phyloP scores from a whole-genome alignment of 768 basidiomycete genomes.

The Hygrocybe coccinea region DNA sequence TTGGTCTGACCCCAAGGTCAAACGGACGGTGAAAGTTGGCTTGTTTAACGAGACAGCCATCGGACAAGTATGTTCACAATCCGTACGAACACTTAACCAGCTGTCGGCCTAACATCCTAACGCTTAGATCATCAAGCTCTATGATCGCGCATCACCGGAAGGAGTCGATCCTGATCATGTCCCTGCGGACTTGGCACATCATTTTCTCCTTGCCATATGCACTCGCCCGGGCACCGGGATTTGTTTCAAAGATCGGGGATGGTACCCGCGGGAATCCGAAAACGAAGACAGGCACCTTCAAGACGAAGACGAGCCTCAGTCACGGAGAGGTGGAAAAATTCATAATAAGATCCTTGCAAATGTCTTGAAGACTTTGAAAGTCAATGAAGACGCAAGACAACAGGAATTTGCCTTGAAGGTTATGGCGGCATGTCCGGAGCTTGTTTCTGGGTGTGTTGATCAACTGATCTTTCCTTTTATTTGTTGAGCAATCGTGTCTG shows the following conservation, averaged over 20 bases:
- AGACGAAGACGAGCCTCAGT: slow-evolving; percentile 33
- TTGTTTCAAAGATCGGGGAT: slow-evolving; percentile 85
- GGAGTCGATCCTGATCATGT: slow-evolving; percentile 46
- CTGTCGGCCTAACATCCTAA: neutral
- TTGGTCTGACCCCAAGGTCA: slow-evolving; percentile 70
- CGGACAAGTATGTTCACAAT: slow-evolving; percentile 46
- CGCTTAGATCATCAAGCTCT: slow-evolving; percentile 64
- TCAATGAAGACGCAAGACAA: slow-evolving; percentile 84
- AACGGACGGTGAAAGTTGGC: slow-evolving; percentile 63
- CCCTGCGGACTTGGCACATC: slow-evolving; percentile 77
- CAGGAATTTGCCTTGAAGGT: slow-evolving; percentile 82
- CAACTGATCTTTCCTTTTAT: neutral
- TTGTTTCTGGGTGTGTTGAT: slow-evolving; percentile 63
- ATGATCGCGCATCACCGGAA: slow-evolving; percentile 55
- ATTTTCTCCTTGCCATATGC: slow-evolving; percentile 82
- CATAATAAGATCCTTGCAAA: slow-evolving; percentile 83
- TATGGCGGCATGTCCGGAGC: slow-evolving; percentile 77
- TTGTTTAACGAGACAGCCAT: slow-evolving; percentile 66
- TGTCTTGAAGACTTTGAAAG: slow-evolving; percentile 67
- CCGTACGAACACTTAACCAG: neutral
- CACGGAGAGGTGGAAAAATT: slow-evolving; percentile 43
- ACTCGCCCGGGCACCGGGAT: slow-evolving; percentile 77
- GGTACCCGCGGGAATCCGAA: slow-evolving; percentile 70
- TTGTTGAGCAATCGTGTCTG: neutral
- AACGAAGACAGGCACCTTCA: slow-evolving; percentile 31